These are phyloP conservation scores for Microbotryum lychnidis-dioicae DNA, from an alignment of 1,284 basidiomycete genomes.

Conservation along the genomic window DNA sequence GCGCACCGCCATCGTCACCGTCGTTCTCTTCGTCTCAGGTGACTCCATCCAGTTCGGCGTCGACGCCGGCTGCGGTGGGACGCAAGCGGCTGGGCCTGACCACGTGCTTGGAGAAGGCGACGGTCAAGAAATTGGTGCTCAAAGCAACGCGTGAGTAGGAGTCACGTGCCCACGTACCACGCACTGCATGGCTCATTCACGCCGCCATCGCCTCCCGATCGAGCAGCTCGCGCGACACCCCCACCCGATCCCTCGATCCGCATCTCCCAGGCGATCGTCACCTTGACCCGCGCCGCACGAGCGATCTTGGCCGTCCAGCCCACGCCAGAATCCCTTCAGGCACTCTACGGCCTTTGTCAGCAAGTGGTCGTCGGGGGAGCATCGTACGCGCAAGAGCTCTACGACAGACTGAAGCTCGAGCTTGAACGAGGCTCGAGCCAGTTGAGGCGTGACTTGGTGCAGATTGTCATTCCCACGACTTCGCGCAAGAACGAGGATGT, in stretches of 20 bases:
- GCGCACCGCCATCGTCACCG: constrained; percentile 1
- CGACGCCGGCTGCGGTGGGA: constrained; percentile 5
- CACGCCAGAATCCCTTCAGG: constrained; percentile 32
- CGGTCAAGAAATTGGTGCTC: constrained; percentile 19
- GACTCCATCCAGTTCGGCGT: not conserved
- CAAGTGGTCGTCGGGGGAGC: constrained; percentile 13
- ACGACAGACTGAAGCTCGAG: constrained; percentile 34
- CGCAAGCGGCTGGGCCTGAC: constrained; percentile 20
- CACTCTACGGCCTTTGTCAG: constrained; percentile 33
- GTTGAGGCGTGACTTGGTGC: constrained; percentile 5
- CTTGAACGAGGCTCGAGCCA: constrained; percentile 29
- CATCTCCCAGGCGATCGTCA: constrained; percentile 9
- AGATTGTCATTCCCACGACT: not conserved
- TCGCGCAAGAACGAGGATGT: constrained; percentile 5
- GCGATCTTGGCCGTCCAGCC: constrained; percentile 31
- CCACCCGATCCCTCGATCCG: constrained; percentile 5
- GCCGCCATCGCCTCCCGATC: not conserved
- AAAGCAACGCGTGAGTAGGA: constrained; percentile 8
- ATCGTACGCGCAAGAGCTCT: constrained; percentile 21
- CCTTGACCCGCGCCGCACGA: constrained; percentile 30
- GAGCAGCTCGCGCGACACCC: not conserved
- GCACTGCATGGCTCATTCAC: constrained; percentile 3
- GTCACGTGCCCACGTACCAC: not conserved
- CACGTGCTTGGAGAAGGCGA: constrained; percentile 10
- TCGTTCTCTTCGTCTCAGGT: not conserved